Evolutionary conservation across 139 green algal genomes (phyloP).

Genomic region (Spirogloea muscicola): DNA sequence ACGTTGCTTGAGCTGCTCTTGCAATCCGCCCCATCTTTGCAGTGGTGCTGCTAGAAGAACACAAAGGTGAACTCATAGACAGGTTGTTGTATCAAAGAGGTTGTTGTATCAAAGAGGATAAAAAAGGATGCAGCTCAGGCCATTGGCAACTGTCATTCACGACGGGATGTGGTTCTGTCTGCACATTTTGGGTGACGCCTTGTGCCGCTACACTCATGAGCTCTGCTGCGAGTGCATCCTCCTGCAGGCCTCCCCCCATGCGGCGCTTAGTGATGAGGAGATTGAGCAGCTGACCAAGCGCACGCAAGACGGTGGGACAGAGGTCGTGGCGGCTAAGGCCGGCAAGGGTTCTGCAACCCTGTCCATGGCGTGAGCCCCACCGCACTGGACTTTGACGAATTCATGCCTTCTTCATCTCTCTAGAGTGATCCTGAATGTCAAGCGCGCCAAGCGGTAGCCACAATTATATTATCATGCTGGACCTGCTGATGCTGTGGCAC

Average conservation of each 20-base stretch:
- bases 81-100: no score
- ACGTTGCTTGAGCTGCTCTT: no score
- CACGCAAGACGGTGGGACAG: conserved; percentile 97
- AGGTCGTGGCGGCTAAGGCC: conserved; percentile 73
- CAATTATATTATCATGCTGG: not conserved
- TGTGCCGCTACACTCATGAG: no score
- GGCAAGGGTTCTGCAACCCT: conserved; percentile 57
- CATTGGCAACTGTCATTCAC: no score
- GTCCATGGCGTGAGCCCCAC: conserved; percentile 57
- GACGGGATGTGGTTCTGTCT: no score
- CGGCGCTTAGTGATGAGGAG: conserved; percentile 65
- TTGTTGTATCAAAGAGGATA: conserved; percentile 24
- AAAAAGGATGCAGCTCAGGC: no score
- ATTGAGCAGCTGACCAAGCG: conserved; percentile 91
- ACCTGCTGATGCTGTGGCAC: not conserved
- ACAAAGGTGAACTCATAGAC: no score
- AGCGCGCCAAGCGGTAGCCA: not conserved
- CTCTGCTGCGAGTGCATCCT: conserved; percentile 52
- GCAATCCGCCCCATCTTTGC: no score
- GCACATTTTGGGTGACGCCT: no score
- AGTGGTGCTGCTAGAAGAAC: no score
- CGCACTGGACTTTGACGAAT: not conserved
- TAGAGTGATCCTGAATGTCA: not conserved
- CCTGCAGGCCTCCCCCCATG: conserved; percentile 56
- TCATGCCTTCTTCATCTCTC: not conserved